A percentile compares a stretch with the other conserved stretches of the same genome.
These are phyloP conservation scores for Aspergillus piperis DNA, from an alignment of 2,329 filamentous ascomycete genomes.

Conservation along the genomic window DNA sequence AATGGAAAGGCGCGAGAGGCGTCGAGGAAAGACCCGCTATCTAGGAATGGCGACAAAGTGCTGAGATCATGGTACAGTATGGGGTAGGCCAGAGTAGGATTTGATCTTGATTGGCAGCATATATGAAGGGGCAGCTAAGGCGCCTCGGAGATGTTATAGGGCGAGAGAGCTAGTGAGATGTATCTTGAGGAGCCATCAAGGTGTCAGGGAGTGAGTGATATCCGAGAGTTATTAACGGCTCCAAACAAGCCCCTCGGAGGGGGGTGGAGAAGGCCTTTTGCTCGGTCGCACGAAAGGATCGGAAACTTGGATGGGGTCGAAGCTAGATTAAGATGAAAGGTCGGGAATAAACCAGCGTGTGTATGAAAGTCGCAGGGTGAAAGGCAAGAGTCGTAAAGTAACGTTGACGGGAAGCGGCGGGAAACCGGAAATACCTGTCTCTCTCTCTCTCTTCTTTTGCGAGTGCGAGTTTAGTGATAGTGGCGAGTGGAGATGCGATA, in stretches of 20 bases:
- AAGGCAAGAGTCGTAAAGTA: neutral
- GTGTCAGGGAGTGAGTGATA: neutral
- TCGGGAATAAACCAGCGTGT: constrained; percentile 2
- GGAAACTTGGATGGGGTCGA: constrained; percentile 3
- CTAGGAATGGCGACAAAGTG: neutral
- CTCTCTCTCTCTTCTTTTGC: neutral
- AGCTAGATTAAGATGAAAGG: constrained; percentile 6
- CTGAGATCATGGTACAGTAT: constrained; percentile 3
- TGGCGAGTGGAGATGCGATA: neutral
- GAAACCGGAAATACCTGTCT: constrained; percentile 1
- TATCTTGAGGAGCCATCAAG: neutral
- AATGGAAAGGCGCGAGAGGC: neutral
- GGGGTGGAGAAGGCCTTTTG: neutral
- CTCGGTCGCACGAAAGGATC: constrained; percentile 7
- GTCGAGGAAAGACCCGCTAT: neutral
- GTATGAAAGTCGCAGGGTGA: neutral
- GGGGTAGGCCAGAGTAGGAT: neutral
- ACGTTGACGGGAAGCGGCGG: constrained; percentile 1
- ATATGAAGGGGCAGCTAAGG: neutral
- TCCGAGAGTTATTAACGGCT: constrained; percentile 6
- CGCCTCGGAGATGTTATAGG: neutral
- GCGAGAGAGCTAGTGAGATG: neutral
- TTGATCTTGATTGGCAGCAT: neutral
- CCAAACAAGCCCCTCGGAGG: neutral
- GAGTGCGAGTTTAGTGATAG: neutral